Evolutionary conservation across 441 rosid genomes (phyloP).

Genomic region (Pelargonium fulgidum): DNA sequence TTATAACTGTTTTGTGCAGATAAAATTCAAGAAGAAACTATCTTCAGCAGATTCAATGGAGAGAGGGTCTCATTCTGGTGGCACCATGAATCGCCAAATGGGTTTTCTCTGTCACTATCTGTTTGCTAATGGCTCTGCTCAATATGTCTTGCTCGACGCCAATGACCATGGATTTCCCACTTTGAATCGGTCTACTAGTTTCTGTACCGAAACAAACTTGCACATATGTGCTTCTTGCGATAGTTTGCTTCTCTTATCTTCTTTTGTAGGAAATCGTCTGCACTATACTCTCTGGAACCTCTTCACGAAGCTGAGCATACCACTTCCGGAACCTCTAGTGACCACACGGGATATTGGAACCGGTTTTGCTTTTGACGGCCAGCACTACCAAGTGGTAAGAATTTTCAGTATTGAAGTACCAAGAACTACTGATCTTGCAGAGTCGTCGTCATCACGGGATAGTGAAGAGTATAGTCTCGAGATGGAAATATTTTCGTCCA

Average conservation of each 20-base stretch:
- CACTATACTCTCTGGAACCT: slow-evolving; percentile 15
- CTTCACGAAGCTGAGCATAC: slow-evolving; percentile 14
- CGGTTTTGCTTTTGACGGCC: slow-evolving; percentile 25
- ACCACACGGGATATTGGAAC: slow-evolving; percentile 21
- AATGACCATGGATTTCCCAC: slow-evolving; percentile 4
- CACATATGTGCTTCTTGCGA: slow-evolving; percentile 25
- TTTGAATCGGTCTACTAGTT: slow-evolving; percentile 13
- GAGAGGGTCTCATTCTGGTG: slow-evolving; percentile 4
- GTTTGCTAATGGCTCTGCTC: slow-evolving; percentile 26
- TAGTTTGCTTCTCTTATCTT: slow-evolving; percentile 22
- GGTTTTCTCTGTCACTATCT: slow-evolving; percentile 27
- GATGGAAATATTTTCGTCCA: slow-evolving; percentile 26
- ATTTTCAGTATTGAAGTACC: slow-evolving; percentile 19
- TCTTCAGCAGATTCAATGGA: slow-evolving; percentile 19
- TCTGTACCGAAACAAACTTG: slow-evolving; percentile 18
- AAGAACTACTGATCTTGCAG: not conserved
- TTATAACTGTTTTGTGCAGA: not conserved
- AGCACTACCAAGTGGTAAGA: slow-evolving; percentile 22
- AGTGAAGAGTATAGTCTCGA: slow-evolving; percentile 9
- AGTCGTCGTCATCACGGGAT: slow-evolving; percentile 15
- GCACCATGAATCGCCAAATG: slow-evolving; percentile 9
- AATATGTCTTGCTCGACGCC: slow-evolving; percentile 18
- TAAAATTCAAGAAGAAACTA: not conserved
- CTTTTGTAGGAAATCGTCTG: slow-evolving; percentile 6
- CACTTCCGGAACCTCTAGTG: slow-evolving; percentile 27